phyloP scores from a whole-genome alignment of 169 alveolate genomes.

The Plasmodium coatneyi region DNA sequence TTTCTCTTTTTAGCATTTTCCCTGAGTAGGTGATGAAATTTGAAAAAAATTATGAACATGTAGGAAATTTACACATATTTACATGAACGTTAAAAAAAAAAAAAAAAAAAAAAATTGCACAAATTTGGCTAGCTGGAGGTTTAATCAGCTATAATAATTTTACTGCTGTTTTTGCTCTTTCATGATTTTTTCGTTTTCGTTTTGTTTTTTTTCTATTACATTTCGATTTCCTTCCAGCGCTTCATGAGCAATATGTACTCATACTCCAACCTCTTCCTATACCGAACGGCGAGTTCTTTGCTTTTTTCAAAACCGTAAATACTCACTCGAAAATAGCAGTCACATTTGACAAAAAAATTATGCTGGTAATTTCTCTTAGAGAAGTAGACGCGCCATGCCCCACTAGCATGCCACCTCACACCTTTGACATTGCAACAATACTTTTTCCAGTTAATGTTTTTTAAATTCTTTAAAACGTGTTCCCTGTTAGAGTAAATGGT shows the following conservation, averaged over 20 bases:
- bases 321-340: constrained; percentile 85
- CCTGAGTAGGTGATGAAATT: constrained; percentile 30
- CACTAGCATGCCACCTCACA: constrained; percentile 92
- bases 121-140: background rate
- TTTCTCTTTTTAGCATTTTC: constrained; percentile 74
- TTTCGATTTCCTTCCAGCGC: constrained; percentile 85
- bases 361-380: constrained; percentile 85
- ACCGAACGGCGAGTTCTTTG: constrained; percentile 86
- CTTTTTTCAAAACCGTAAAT: constrained; percentile 87
- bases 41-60: constrained; percentile 25
- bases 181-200: background rate
- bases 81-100: constrained; percentile 24
- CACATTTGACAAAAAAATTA: constrained; percentile 89
- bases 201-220: constrained; percentile 36
- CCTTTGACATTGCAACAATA: constrained; percentile 88
- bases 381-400: constrained; percentile 92
- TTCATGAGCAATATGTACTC: constrained; percentile 87
- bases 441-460: constrained; percentile 87
- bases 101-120: constrained; percentile 1
- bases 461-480: constrained; percentile 85
- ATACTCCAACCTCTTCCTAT: constrained; percentile 85
- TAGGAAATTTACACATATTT: constrained; percentile 6
- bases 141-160: background rate
- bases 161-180: background rate
- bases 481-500: constrained; percentile 84